Evolutionary conservation across 1,139 yeast species (phyloP), one percentile per base, ranked within the genome.

Genomic region (Sugiyamaella grinbergsii): DNA sequence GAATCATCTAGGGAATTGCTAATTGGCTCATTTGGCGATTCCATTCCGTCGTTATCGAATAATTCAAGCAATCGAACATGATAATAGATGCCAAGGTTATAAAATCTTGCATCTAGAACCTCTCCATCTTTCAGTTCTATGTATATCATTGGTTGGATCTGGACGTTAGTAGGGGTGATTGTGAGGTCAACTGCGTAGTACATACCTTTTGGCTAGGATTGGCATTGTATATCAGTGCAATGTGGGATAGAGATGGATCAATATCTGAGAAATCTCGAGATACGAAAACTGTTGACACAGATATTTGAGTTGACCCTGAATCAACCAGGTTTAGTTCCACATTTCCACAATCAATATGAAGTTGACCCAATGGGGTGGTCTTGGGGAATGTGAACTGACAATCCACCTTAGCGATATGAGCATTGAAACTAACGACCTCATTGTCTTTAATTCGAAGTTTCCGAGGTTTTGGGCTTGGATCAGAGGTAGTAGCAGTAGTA

Each of bases 271-370:
- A 58, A 42, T 60, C 60, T 16, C 60, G 44, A 6, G 63, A 56
- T n/a, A 57, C 51, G 24, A 54, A 52, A 7, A 59, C 26, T 5
- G 55, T 32, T 10, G 47, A 38, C 5, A 58, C 33, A 15, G 55
- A 47, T 3, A 51, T 32, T 34, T 54, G 57, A 11, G 47, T 43
- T 3, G 32, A 32, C 10, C 51, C 52, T 13, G 49, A 33, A 7
- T 47, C 32, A 28, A 58, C 18, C 4, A 53, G 7, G 22, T 56
- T 54, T 7, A 52, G 33, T 40, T n/a, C 63, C 19, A 63, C 54
- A n/a, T 65, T 62, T 18, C 65, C 68, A 42, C 64, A 60, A 16
- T 69, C 71, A 36, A 61, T 33, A 29, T 59, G 55, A 37, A 62
- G 48, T 10, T 29, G 37, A 2, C 64, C 63, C 24, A 62, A 26